A percentile compares a stretch with the other conserved stretches of the same genome.
Conservation (phyloP, 345 rosid genomes). For the Dovyalis caffra region DNA sequence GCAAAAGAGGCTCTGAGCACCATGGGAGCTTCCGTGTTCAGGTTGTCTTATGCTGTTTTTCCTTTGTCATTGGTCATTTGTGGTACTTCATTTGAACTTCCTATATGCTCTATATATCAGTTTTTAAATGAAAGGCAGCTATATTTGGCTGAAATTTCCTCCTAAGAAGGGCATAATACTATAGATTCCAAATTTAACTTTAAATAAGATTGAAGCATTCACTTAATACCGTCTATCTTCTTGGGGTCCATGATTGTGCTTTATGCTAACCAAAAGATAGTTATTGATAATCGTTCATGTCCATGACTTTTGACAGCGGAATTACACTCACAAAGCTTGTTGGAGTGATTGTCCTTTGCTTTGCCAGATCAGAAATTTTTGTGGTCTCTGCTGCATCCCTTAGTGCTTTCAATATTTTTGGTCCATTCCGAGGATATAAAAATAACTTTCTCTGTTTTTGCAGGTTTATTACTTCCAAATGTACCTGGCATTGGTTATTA, state of each 20-base stretch:
- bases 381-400: conserved; percentile 53
- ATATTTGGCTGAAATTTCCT: no score
- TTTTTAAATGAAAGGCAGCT: neutral
- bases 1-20: conserved; percentile 22
- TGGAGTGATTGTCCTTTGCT: conserved; percentile 86
- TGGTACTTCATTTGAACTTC: neutral
- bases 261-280: neutral
- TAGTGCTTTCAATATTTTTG: conserved; percentile 7
- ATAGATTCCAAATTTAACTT: neutral
- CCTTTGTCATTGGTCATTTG: no score
- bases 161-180: no score
- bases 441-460: conserved; percentile 15
- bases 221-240: neutral
- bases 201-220: neutral
- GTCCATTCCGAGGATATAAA: neutral
- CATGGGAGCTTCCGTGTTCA: conserved; percentile 30
- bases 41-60: conserved; percentile 2
- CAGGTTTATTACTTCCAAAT: conserved; percentile 97
- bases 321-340: conserved; percentile 89
- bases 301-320: conserved; percentile 52
- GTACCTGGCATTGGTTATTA: conserved; percentile 83
- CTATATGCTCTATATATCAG: neutral
- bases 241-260: neutral
- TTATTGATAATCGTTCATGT: neutral
- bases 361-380: conserved; percentile 84